Evolutionary conservation across 2,329 filamentous ascomycete species (phyloP), one percentile per base, ranked within the genome.

Genomic region (Sporothrix brasiliensis): DNA sequence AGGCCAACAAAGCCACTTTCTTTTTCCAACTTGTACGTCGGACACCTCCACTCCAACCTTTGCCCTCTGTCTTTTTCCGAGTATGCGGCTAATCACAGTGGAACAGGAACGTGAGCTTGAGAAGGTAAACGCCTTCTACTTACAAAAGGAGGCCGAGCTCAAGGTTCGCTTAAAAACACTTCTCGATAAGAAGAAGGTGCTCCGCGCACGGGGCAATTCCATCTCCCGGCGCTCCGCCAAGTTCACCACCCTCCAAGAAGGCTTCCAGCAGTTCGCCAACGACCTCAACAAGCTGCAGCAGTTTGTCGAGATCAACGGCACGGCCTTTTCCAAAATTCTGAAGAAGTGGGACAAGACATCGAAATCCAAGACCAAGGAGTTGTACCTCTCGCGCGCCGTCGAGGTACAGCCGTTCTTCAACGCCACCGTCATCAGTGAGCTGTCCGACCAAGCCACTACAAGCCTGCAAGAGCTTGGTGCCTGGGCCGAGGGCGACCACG

Each of bases 341-440:
- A 99, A 99, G 83, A 99, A 99, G 87, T 99, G 95, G 95, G 95
- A 99, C 82, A 99, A 99, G 87, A 97, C 94, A 1, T 97, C 94
- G 75, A 99, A 98, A 86, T 98, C 94, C 67, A 94, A 94, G 80
- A 97, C 95, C 72, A 99, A 99, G 80, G 95, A 98, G 81, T 87
- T 98, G 53, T 99, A 98, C 78, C 89, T 99, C 49, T 96, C 96
- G 11, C 88, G 95, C 72, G 95, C 95, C 10, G 94, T 99, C 73
- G 95, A 99, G 80, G 94, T 98, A 9, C 95, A 98, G 77, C 95
- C 95, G 7, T 98, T 96, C 80, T 99, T 98, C 86, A 98, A 99
- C 80, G 90, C 94, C 60, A 92, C 96, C 74, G 93, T 98, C 75
- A 97, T 99, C 77, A 97, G 94, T 80, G 94, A 97, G 77, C 86